Percentiles rank a stretch among this genome's conserved stretches.
Evolutionary conservation across 1,284 basidiomycete species (phyloP).

Genomic region (Kalmanozyma brasiliensis): DNA sequence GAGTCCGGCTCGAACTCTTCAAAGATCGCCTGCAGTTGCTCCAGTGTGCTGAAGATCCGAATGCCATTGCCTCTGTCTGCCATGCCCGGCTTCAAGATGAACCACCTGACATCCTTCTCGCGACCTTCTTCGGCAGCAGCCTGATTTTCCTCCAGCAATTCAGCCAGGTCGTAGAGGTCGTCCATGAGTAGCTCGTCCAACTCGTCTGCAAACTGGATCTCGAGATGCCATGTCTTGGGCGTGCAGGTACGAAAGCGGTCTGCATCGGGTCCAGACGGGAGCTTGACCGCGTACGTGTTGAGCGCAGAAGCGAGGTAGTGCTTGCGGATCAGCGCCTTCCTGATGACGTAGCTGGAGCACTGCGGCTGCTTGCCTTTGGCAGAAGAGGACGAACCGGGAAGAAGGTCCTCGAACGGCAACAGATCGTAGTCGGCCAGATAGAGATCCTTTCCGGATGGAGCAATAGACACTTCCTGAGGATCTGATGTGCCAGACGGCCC

Average conservation of each 20-base stretch:
- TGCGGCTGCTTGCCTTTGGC: slow-evolving; percentile 70
- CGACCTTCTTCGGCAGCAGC: slow-evolving; percentile 52
- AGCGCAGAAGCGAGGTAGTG: slow-evolving; percentile 87
- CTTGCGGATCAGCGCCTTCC: slow-evolving; percentile 93
- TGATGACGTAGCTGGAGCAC: slow-evolving; percentile 86
- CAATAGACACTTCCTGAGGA: no score
- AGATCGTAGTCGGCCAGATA: slow-evolving; percentile 65
- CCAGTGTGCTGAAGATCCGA: slow-evolving; percentile 84
- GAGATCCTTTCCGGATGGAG: slow-evolving; percentile 25
- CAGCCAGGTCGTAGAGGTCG: slow-evolving; percentile 87
- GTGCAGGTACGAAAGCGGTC: slow-evolving; percentile 61
- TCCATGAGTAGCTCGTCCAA: slow-evolving; percentile 92
- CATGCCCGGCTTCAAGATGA: slow-evolving; percentile 90
- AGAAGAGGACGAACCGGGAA: slow-evolving; percentile 16
- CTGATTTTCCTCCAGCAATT: slow-evolving; percentile 70
- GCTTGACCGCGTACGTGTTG: slow-evolving; percentile 66
- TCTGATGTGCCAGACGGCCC: slow-evolving; percentile 1
- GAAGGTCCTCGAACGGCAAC: slow-evolving; percentile 60
- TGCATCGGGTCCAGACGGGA: slow-evolving; percentile 19
- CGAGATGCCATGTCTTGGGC: slow-evolving; percentile 87
- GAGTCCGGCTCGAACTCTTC: slow-evolving; percentile 80
- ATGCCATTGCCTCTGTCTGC: slow-evolving; percentile 96
- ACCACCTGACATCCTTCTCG: slow-evolving; percentile 70
- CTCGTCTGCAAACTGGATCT: slow-evolving; percentile 91
- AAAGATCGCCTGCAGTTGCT: slow-evolving; percentile 81